Percentiles rank a stretch among this genome's conserved stretches.
Conservation (phyloP, 2,329 filamentous ascomycete genomes). For the Colletotrichum sp. region DNA sequence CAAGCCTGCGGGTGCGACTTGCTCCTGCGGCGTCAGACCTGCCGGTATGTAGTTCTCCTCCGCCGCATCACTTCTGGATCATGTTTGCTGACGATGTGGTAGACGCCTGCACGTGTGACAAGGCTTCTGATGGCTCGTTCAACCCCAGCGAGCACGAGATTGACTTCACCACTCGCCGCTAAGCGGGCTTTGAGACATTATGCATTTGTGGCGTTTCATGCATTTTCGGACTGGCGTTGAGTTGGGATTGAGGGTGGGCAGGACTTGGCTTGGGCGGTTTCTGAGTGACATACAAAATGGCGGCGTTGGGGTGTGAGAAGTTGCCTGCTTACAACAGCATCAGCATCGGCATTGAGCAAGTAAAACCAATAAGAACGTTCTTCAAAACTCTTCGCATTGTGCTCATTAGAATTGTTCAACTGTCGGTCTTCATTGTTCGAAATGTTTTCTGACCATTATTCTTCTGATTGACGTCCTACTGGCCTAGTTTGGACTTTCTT, state of each 20-base stretch:
- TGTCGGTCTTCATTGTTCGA: not conserved
- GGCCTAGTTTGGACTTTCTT: not conserved
- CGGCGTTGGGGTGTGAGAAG: not conserved
- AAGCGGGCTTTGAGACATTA: not conserved
- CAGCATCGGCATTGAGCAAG: not conserved
- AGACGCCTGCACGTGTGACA: constrained; percentile 85
- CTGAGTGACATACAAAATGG: not conserved
- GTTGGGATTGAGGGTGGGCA: not conserved
- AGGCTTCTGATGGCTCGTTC: constrained; percentile 64
- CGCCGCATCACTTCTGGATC: not conserved
- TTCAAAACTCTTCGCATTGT: not conserved
- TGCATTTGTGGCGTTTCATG: not conserved
- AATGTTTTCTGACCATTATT: not conserved
- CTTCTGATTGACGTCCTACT: not conserved
- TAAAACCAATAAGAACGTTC: not conserved
- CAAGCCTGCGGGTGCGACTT: constrained; percentile 63
- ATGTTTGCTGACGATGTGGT: not conserved
- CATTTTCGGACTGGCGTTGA: not conserved
- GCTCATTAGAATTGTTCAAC: not conserved
- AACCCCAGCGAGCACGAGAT: constrained; percentile 72
- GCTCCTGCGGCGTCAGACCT: constrained; percentile 78
- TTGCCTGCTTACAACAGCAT: not conserved
- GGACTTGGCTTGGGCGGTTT: not conserved
- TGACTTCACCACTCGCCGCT: constrained; percentile 77
- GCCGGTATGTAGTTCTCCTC: constrained; percentile 56